A percentile compares a stretch with the other conserved stretches of the same genome.
Evolutionary conservation across 495 filamentous ascomycete genomes (phyloP).

Genomic region (Astrothelium macrocarpum): DNA sequence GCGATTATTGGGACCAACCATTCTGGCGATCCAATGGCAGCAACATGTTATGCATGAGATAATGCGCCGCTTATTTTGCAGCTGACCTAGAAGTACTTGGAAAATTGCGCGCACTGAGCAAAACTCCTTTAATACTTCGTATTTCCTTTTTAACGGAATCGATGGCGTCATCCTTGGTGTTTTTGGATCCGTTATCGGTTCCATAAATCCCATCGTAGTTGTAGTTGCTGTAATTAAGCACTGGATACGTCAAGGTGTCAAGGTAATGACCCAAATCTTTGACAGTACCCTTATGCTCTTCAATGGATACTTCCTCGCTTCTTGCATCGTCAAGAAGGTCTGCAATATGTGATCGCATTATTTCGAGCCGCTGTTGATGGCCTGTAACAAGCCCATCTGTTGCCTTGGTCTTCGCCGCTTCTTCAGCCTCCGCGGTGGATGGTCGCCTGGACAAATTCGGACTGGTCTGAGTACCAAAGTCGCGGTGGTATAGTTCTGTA

Average conservation of each 20-base stretch:
- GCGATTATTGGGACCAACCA: background rate
- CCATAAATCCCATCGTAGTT: conserved; percentile 18
- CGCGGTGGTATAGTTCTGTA: conserved; percentile 83
- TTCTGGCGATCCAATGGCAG: background rate
- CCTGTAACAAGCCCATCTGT: conserved; percentile 27
- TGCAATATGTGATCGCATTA: conserved; percentile 43
- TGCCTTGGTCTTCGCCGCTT: background rate
- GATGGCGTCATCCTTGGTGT: conserved; percentile 59
- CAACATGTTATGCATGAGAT: background rate
- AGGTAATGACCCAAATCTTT: conserved; percentile 44
- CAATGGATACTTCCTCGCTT: conserved; percentile 4
- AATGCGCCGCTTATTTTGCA: background rate
- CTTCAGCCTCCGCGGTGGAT: conserved; percentile 14
- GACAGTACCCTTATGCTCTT: conserved; percentile 27
- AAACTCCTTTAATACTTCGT: conserved; percentile 80
- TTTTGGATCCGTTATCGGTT: background rate
- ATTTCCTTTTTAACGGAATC: conserved; percentile 73
- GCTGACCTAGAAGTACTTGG: conserved; percentile 23
- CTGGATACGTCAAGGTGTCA: conserved; percentile 40
- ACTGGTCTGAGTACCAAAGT: conserved; percentile 79
- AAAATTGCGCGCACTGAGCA: conserved; percentile 68
- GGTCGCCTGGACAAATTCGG: conserved; percentile 37
- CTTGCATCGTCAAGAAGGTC: conserved; percentile 31
- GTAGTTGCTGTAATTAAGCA: conserved; percentile 30
- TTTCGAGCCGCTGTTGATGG: conserved; percentile 39